Evolutionary conservation across 129 eudicot genomes (phyloP).

Genomic region (Flaveria trinervia): DNA sequence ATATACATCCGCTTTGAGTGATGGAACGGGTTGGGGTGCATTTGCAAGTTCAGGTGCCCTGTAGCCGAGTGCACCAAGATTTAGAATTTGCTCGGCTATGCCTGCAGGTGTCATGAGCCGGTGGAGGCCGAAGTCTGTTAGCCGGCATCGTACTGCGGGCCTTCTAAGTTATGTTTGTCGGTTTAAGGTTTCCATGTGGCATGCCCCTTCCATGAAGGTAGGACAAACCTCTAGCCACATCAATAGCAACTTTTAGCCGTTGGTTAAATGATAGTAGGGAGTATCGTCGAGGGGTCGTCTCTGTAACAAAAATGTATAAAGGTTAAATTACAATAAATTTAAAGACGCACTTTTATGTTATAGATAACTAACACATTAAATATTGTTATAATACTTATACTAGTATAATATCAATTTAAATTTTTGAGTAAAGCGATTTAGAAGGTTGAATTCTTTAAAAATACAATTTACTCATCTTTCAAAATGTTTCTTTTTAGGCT

Average conservation of each 20-base stretch:
- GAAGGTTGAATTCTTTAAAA: neutral
- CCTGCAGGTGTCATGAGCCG: constrained; percentile 95
- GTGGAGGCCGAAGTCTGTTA: constrained; percentile 89
- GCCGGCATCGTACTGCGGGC: constrained; percentile 57
- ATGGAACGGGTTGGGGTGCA: constrained; percentile 64
- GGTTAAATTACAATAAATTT: neutral
- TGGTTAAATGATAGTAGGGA: constrained; percentile 74
- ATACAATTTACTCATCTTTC: constrained; percentile 5
- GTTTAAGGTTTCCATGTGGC: constrained; percentile 95
- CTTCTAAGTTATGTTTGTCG: constrained; percentile 74
- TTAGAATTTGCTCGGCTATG: constrained; percentile 85
- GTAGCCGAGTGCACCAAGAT: constrained; percentile 96
- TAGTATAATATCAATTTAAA: neutral
- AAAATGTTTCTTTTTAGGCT: neutral
- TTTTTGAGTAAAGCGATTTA: neutral
- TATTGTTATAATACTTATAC: neutral
- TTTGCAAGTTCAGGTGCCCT: constrained; percentile 91
- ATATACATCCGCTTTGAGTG: constrained; percentile 84
- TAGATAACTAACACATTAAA: neutral
- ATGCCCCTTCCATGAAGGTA: constrained; percentile 83
- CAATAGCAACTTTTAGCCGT: constrained; percentile 81
- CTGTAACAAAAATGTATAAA: constrained; percentile 42
- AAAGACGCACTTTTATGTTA: neutral
- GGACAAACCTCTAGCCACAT: constrained; percentile 76
- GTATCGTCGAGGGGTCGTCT: constrained; percentile 91